Conservation (phyloP, 495 filamentous ascomycete genomes). For the Penicillium desertorum region DNA sequence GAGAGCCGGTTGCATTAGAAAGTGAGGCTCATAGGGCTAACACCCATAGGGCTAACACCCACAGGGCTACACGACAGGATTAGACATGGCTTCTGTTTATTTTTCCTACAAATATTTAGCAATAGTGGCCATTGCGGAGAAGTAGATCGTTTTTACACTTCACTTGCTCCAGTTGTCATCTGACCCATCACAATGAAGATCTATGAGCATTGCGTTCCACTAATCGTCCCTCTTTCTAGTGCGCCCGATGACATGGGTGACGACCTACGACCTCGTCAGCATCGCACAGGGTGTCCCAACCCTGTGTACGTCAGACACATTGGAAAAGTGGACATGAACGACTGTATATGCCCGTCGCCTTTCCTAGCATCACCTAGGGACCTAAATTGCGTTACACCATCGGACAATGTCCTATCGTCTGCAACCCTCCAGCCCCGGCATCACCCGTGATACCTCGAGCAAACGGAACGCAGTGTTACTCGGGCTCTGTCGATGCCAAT, state of each 20-base stretch:
- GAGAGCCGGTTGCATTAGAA: background rate
- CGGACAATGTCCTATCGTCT: conserved; percentile 1
- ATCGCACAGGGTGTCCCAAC: too few species aligned
- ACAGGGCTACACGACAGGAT: too few species aligned
- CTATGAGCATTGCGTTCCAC: too few species aligned
- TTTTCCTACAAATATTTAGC: too few species aligned
- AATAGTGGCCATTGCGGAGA: too few species aligned
- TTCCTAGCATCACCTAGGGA: background rate
- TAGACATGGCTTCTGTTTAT: too few species aligned
- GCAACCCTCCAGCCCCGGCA: conserved; percentile 1
- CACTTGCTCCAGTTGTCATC: too few species aligned
- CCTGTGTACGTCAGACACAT: conserved; percentile 5
- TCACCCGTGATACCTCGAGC: conserved; percentile 3
- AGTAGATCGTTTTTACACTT: too few species aligned
- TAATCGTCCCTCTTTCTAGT: too few species aligned
- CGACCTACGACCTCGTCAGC: too few species aligned
- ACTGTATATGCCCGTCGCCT: conserved; percentile 1
- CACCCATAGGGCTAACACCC: background rate
- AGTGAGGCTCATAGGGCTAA: background rate
- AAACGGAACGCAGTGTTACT: background rate
- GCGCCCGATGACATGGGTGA: too few species aligned
- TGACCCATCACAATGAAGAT: too few species aligned
- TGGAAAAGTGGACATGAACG: conserved; percentile 4
- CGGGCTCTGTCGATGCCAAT: conserved; percentile 3
- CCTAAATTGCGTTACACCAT: background rate